These are phyloP conservation scores for Suhomyces chickasaworum DNA, from an alignment of 1,139 yeast species.

Conservation along the genomic window DNA sequence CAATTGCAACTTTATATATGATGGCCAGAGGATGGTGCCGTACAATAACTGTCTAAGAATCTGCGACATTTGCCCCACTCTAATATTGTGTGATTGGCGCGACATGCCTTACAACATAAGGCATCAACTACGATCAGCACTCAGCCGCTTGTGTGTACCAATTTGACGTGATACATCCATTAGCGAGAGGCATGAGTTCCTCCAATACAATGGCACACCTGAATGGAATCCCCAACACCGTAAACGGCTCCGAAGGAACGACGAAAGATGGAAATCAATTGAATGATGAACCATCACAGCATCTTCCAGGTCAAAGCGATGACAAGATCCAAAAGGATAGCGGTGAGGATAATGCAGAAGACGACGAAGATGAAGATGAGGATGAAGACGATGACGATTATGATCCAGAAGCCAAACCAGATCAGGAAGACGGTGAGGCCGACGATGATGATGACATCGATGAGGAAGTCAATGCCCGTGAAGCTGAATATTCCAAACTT, in stretches of 20 bases:
- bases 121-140: background rate
- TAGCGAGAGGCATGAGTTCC: background rate
- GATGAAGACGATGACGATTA: conserved; percentile 68
- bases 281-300: background rate
- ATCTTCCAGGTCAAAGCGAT: background rate
- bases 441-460: conserved; percentile 28
- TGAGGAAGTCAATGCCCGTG: conserved; percentile 22
- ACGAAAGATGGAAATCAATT: too few relatives aligned
- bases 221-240: too few relatives aligned
- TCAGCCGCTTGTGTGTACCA: background rate
- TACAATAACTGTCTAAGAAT: conserved; percentile 1
- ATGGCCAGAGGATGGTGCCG: conserved; percentile 3
- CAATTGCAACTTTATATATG: background rate
- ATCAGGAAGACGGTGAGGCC: conserved; percentile 20
- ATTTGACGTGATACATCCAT: background rate
- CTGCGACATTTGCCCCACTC: background rate
- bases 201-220: background rate
- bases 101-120: background rate
- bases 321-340: background rate
- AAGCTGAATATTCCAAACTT: conserved; percentile 39
- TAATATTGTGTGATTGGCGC: background rate
- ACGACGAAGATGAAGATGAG: conserved; percentile 24
- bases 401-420: conserved; percentile 57
- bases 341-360: conserved; percentile 3
- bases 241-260: too few relatives aligned